These are phyloP conservation scores for Citrus mangshanensis DNA, from an alignment of 345 rosid species.

Conservation along the genomic window DNA sequence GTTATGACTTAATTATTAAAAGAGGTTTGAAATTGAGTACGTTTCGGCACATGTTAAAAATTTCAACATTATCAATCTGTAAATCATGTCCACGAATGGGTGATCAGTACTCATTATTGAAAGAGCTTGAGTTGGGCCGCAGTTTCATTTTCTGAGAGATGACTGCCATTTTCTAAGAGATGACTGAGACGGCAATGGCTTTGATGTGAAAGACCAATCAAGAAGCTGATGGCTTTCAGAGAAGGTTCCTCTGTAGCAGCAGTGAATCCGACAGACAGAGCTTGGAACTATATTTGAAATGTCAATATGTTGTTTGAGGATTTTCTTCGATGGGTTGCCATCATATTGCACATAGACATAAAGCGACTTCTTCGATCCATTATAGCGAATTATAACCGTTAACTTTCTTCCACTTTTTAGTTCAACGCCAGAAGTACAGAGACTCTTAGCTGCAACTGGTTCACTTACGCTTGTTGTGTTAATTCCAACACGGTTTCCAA, in stretches of 20 bases:
- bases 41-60: too few species aligned
- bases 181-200: background rate
- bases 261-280: conserved; percentile 35
- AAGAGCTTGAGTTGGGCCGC: too few species aligned
- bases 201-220: conserved; percentile 13
- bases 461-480: conserved; percentile 17
- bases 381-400: conserved; percentile 13
- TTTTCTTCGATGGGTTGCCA: conserved; percentile 12
- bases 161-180: background rate
- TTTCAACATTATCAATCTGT: too few species aligned
- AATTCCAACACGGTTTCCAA: conserved; percentile 31
- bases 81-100: too few species aligned
- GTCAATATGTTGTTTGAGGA: conserved; percentile 29
- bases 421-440: conserved; percentile 24
- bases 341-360: conserved; percentile 24
- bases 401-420: conserved; percentile 34
- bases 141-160: background rate
- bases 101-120: too few species aligned
- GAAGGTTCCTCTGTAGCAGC: conserved; percentile 25
- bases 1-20: too few species aligned
- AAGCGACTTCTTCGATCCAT: conserved; percentile 14
- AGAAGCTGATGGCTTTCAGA: conserved; percentile 28
- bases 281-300: conserved; percentile 22
- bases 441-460: conserved; percentile 15
- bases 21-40: too few species aligned